phyloP scores from a whole-genome alignment of 202 grass and related monocot genomes.

The Saccharum hybrid region DNA sequence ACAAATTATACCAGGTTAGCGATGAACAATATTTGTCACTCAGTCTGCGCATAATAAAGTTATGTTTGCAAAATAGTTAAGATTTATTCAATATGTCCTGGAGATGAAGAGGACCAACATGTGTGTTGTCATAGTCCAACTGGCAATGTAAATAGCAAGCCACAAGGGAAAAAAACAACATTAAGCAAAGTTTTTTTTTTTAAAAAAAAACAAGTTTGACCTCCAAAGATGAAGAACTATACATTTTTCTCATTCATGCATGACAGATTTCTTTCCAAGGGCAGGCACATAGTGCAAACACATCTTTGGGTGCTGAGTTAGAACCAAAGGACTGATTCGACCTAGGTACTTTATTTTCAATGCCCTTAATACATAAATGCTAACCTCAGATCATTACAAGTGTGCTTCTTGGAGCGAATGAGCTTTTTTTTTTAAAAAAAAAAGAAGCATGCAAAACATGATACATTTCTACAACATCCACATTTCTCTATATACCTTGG shows the following conservation, averaged over 20 bases:
- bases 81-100: neutral
- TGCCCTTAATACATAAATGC: neutral
- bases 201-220: neutral
- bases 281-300: neutral
- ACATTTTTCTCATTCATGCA: neutral
- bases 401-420: neutral
- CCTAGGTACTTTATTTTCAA: neutral
- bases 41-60: neutral
- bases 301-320: neutral
- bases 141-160: neutral
- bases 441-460: neutral
- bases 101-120: neutral
- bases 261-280: neutral
- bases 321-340: constrained; percentile 3
- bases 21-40: constrained; percentile 13
- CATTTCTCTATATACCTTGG: constrained; percentile 14
- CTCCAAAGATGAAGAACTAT: neutral
- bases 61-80: neutral
- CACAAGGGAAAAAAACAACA: neutral
- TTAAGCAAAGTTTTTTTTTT: neutral
- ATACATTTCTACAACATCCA: neutral
- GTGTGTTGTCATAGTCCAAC: neutral
- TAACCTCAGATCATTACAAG: neutral
- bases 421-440: neutral
- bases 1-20: constrained; percentile 39